Percentiles rank a stretch among this genome's conserved stretches.
phyloP scores from a whole-genome alignment of 352 stramenopile genomes.

The Halophytophthora batemanensis region DNA sequence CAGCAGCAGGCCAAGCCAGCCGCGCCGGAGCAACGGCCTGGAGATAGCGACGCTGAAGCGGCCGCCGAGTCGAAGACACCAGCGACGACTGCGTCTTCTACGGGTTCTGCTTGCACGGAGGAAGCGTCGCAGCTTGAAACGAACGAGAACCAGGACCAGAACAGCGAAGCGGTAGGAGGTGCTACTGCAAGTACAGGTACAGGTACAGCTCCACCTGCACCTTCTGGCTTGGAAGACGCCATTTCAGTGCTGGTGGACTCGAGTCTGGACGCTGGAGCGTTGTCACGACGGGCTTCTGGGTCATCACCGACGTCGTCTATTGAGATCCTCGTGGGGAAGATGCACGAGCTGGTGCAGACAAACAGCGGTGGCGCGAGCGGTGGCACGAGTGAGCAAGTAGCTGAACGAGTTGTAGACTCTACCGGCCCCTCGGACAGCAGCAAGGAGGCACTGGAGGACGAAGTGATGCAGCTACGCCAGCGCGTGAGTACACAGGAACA shows the following conservation, averaged over 20 bases:
- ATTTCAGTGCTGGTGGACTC: background rate
- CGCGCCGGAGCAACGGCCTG: no score
- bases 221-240: background rate
- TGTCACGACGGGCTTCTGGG: background rate
- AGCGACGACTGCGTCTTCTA: no score
- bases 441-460: background rate
- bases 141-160: no score
- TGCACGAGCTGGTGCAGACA: conserved; percentile 55
- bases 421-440: background rate
- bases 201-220: no score
- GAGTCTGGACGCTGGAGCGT: background rate
- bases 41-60: no score
- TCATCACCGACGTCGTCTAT: conserved; percentile 29
- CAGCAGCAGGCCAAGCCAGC: no score
- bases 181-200: no score
- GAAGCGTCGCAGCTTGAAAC: no score
- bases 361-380: conserved; percentile 24
- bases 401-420: background rate
- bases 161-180: no score
- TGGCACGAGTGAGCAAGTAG: background rate
- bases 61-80: no score
- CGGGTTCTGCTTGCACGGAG: no score
- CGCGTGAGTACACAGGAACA: conserved; percentile 30
- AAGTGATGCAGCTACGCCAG: conserved; percentile 18
- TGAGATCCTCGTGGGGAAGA: conserved; percentile 49